A percentile compares a stretch with the other conserved stretches of the same genome.
phyloP scores from a whole-genome alignment of 108 stramenopile species.

The Nitzschia sp. region DNA sequence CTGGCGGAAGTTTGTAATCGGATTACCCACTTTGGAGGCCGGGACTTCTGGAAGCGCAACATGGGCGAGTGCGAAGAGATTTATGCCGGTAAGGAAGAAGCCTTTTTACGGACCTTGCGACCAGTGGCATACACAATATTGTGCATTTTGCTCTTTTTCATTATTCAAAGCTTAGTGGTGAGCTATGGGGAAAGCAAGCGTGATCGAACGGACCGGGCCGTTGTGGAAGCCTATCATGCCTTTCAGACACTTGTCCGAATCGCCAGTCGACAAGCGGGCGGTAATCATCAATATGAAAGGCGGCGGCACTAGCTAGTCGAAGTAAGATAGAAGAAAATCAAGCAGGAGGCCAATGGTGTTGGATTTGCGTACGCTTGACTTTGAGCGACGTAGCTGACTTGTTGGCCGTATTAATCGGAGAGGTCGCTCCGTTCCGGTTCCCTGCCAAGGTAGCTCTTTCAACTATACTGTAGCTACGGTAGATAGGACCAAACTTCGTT shows the following conservation, averaged over 20 bases:
- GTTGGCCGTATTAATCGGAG: no score
- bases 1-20: conserved; percentile 53
- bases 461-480: no score
- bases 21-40: conserved; percentile 57
- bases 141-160: conserved; percentile 20
- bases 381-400: no score
- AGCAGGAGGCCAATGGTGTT: no score
- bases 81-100: conserved; percentile 55
- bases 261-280: not conserved
- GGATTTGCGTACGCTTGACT: no score
- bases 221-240: conserved; percentile 63
- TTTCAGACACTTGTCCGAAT: conserved; percentile 42
- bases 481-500: no score
- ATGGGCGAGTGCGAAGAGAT: conserved; percentile 57
- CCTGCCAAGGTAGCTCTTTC: no score
- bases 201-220: conserved; percentile 46
- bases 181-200: conserved; percentile 23
- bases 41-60: conserved; percentile 61
- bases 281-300: no score
- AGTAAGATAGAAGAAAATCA: no score
- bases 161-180: conserved; percentile 36
- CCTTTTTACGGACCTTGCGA: conserved; percentile 45
- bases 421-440: no score
- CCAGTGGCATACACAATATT: conserved; percentile 40
- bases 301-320: no score